phyloP scores from a whole-genome alignment of 768 basidiomycete genomes.

The Mycena haematopus region DNA sequence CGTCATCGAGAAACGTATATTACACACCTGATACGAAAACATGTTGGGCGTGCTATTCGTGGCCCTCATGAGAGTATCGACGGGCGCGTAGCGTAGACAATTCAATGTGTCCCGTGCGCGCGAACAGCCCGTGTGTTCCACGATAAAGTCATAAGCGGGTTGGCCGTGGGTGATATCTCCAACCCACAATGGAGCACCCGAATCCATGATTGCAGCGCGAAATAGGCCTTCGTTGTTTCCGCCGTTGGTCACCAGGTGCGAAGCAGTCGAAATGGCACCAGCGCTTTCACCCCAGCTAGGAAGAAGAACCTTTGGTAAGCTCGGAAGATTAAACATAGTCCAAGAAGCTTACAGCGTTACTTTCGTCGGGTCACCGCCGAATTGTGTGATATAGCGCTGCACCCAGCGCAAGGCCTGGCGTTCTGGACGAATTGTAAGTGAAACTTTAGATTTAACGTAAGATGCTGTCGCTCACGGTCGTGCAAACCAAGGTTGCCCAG shows the following conservation, averaged over 20 bases:
- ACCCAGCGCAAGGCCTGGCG: constrained; percentile 58
- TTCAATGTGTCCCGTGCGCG: constrained; percentile 42
- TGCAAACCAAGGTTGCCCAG: constrained; percentile 56
- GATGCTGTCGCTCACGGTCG: constrained; percentile 44
- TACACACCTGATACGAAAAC: constrained; percentile 35
- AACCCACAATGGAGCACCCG: constrained; percentile 43
- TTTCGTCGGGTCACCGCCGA: constrained; percentile 54
- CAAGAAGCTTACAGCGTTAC: constrained; percentile 32
- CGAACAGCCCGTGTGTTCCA: constrained; percentile 44
- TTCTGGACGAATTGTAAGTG: constrained; percentile 29
- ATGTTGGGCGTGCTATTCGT: constrained; percentile 37
- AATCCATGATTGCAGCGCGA: constrained; percentile 54
- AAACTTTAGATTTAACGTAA: neutral
- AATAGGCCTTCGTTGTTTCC: constrained; percentile 47
- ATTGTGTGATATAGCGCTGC: constrained; percentile 54
- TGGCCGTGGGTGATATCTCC: constrained; percentile 42
- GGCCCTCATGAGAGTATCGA: constrained; percentile 36
- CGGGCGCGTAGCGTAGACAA: constrained; percentile 50
- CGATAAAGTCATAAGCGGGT: constrained; percentile 48
- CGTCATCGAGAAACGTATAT: neutral
- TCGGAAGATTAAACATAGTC: too few relatives aligned
- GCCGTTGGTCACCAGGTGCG: constrained; percentile 51
- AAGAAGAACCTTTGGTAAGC: neutral
- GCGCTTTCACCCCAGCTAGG: constrained; percentile 59
- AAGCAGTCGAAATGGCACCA: constrained; percentile 54